Percentiles rank a stretch among this genome's conserved stretches.
Evolutionary conservation across 2,329 filamentous ascomycete species (phyloP).

Genomic region (Cordyceps javanica): DNA sequence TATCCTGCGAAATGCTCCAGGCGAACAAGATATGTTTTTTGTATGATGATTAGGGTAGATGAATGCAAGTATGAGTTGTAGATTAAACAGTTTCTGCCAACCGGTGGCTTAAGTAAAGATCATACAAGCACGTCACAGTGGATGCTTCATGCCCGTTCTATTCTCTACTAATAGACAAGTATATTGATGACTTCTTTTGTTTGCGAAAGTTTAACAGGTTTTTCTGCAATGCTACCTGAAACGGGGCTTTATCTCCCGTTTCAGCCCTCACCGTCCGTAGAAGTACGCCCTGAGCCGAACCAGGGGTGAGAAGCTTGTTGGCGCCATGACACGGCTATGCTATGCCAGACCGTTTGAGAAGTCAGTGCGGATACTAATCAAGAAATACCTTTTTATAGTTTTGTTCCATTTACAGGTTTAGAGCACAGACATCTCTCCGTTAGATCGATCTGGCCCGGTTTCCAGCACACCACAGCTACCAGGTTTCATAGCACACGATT

Average conservation of each 20-base stretch:
- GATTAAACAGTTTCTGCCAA: not conserved
- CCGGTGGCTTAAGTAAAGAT: not conserved
- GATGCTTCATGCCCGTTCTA: no score
- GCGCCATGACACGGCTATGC: not conserved
- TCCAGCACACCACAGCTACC: no score
- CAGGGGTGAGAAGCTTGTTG: not conserved
- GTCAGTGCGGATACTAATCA: not conserved
- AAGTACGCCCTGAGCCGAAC: not conserved
- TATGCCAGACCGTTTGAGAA: not conserved
- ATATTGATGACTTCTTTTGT: not conserved
- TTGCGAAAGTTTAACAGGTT: not conserved
- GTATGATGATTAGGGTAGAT: no score
- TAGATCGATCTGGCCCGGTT: no score
- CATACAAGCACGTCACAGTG: no score
- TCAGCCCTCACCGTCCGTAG: not conserved
- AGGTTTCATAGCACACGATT: no score
- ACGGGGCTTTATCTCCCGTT: not conserved
- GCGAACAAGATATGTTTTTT: not conserved
- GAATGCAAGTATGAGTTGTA: not conserved
- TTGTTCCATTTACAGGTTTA: no score
- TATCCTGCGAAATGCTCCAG: not conserved
- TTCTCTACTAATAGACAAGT: no score
- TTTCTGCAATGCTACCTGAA: not conserved
- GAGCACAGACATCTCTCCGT: no score
- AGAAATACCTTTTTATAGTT: no score